Percentiles rank a stretch among this genome's conserved stretches.
Evolutionary conservation across 2,329 filamentous ascomycete genomes (phyloP).

Genomic region (Exophiala mesophila): DNA sequence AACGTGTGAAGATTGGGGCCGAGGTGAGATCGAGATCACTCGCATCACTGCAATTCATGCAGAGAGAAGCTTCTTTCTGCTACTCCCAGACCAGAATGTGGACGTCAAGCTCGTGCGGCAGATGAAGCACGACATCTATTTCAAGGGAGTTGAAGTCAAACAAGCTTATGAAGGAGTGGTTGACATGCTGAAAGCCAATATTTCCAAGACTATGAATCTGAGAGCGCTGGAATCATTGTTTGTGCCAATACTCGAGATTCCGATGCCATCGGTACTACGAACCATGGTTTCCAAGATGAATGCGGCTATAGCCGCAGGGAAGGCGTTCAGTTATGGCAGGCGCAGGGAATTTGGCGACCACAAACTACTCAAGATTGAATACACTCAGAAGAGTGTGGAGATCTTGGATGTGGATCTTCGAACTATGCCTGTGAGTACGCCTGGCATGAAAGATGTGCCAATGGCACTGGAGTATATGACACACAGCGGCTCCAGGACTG

Average conservation of each 20-base stretch:
- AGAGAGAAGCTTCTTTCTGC: constrained; percentile 8
- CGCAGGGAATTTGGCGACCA: background rate
- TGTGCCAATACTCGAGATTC: constrained; percentile 13
- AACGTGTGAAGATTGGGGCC: constrained; percentile 1
- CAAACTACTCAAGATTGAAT: constrained; percentile 1
- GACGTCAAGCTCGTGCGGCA: constrained; percentile 11
- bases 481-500: background rate
- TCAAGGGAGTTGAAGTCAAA: constrained; percentile 4
- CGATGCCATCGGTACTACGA: background rate
- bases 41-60: constrained; percentile 14
- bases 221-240: constrained; percentile 15
- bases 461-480: background rate
- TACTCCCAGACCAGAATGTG: constrained; percentile 9
- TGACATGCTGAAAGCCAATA: constrained; percentile 4
- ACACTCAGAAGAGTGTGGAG: constrained; percentile 15
- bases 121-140: constrained; percentile 13
- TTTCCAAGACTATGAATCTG: constrained; percentile 3
- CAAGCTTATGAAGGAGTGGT: background rate
- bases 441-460: background rate
- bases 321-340: background rate
- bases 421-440: constrained; percentile 1
- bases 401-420: constrained; percentile 19
- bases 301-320: background rate
- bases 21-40: constrained; percentile 6
- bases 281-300: background rate